phyloP scores from a whole-genome alignment of 2,329 filamentous ascomycete species.

The Cladophialophora immunda region DNA sequence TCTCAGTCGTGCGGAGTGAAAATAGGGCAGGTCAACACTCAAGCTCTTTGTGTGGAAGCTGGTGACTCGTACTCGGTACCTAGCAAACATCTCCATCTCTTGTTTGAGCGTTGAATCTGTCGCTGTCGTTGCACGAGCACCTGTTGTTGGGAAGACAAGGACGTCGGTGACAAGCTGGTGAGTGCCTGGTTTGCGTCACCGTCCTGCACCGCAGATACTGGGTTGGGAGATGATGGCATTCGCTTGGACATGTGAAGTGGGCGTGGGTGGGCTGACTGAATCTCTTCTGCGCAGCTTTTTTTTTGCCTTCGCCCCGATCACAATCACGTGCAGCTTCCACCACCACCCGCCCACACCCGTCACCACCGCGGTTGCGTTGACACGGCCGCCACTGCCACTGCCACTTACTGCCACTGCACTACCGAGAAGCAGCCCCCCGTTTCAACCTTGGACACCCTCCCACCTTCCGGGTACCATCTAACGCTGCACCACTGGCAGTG shows the following conservation, averaged over 20 bases:
- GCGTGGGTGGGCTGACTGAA: slow-evolving; percentile 18
- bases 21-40: neutral
- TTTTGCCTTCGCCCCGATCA: neutral
- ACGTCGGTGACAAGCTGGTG: neutral
- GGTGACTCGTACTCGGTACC: neutral
- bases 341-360: neutral
- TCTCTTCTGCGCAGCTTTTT: slow-evolving; percentile 1
- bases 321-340: slow-evolving; percentile 12
- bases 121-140: neutral
- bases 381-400: neutral
- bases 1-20: slow-evolving; percentile 7
- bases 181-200: neutral
- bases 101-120: neutral
- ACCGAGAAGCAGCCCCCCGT: neutral
- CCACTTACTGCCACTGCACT: neutral
- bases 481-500: neutral
- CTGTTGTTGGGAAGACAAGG: neutral
- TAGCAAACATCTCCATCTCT: neutral
- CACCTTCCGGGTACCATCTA: neutral
- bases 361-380: slow-evolving; percentile 2
- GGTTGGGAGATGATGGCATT: neutral
- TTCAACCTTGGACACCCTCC: neutral
- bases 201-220: neutral
- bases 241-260: slow-evolving; percentile 1
- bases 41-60: neutral